Conservation (phyloP, 2,329 filamentous ascomycete species). For the Botrytis pseudocinerea region DNA sequence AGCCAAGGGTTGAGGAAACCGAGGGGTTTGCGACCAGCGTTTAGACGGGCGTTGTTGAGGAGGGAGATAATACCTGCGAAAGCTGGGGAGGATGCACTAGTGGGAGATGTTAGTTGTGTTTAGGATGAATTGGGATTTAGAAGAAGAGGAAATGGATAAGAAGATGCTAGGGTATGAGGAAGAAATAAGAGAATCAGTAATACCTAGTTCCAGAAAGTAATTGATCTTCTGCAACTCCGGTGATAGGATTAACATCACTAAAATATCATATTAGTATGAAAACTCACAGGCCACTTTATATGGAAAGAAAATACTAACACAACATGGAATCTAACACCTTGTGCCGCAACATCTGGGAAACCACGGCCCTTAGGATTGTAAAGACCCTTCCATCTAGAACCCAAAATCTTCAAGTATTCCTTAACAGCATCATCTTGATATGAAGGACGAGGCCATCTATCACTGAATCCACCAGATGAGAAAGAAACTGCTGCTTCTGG, state of each 20-base stretch:
- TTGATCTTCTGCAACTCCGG: constrained; percentile 29
- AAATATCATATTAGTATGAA: not conserved
- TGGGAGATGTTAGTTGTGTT: constrained; percentile 23
- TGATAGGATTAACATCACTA: constrained; percentile 47
- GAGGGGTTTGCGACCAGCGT: constrained; percentile 46
- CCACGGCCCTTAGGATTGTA: constrained; percentile 52
- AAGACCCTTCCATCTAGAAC: constrained; percentile 48
- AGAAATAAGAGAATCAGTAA: not conserved
- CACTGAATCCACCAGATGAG: constrained; percentile 52
- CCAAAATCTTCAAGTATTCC: constrained; percentile 47
- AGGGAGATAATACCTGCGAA: constrained; percentile 60
- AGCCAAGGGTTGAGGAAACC: constrained; percentile 64
- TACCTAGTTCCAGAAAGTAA: constrained; percentile 33
- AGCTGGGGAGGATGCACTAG: constrained; percentile 56
- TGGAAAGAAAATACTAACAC: constrained; percentile 16
- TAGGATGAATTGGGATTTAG: not conserved
- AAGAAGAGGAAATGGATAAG: not conserved
- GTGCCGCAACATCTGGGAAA: constrained; percentile 55
- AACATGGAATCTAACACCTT: constrained; percentile 56
- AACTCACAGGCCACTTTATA: not conserved
- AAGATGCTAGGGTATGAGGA: not conserved
- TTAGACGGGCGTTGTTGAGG: constrained; percentile 61
- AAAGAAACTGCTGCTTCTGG: constrained; percentile 46
- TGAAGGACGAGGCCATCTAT: constrained; percentile 49
- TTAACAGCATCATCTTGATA: constrained; percentile 50